Conservation (phyloP, 331 rosid genomes). For the Pyracantha coccinea region DNA sequence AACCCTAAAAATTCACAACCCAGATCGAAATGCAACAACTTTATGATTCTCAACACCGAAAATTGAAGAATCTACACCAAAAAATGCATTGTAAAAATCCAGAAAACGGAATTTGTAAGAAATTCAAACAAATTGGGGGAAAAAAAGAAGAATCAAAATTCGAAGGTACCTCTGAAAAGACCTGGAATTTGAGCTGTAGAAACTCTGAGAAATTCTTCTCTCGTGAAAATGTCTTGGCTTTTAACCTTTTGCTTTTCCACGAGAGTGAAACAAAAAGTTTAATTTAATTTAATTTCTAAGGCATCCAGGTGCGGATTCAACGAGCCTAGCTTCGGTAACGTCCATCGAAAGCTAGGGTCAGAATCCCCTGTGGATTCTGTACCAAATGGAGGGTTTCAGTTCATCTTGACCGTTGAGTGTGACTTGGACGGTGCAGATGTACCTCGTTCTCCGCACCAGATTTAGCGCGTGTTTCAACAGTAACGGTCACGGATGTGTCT, state of each 20-base stretch:
- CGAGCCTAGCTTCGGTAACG: conserved; percentile 5
- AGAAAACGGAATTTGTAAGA: background rate
- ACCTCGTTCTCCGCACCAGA: background rate
- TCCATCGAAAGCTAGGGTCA: background rate
- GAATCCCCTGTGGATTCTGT: background rate
- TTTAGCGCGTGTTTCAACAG: too few relatives aligned
- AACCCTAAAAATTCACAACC: background rate
- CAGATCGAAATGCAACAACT: background rate
- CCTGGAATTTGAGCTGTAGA: background rate
- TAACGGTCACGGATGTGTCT: too few relatives aligned
- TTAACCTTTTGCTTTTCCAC: background rate
- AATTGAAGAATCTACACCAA: background rate
- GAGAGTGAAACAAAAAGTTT: too few relatives aligned
- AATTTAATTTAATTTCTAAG: background rate
- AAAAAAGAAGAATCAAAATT: background rate
- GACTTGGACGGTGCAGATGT: background rate
- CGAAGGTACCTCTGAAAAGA: conserved; percentile 4
- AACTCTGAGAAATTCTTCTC: background rate
- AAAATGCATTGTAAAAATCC: background rate
- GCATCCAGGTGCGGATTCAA: conserved; percentile 3
- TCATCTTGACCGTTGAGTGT: background rate
- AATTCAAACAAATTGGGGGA: background rate
- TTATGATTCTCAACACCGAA: background rate
- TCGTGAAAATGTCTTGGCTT: background rate
- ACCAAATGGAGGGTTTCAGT: background rate